phyloP scores from a whole-genome alignment of 208 protist genomes.

The Entamoeba invadens region DNA sequence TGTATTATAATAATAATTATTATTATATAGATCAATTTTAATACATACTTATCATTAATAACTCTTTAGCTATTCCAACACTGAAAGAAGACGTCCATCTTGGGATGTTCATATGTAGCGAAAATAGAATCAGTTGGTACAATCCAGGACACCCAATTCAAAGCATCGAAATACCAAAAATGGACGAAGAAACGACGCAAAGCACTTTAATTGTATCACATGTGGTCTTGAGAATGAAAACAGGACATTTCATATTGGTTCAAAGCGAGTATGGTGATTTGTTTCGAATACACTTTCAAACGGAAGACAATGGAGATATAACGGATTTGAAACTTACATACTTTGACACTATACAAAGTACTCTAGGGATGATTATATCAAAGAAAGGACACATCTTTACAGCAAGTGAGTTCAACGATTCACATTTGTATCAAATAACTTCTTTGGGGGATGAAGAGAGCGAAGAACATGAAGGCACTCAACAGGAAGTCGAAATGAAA shows the following conservation, averaged over 20 bases:
- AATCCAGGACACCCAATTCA: not conserved
- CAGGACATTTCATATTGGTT: not conserved
- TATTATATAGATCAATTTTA: too few species aligned
- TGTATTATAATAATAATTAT: too few species aligned
- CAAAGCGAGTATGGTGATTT: not conserved
- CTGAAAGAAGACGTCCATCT: not conserved
- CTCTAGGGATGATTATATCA: not conserved
- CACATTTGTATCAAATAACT: not conserved
- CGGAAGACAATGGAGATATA: not conserved
- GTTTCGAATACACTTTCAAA: not conserved
- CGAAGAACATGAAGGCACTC: too few species aligned
- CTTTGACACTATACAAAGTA: not conserved
- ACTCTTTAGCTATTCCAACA: not conserved
- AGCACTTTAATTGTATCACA: not conserved
- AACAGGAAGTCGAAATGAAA: not conserved
- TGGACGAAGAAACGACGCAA: not conserved
- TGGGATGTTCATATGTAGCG: not conserved
- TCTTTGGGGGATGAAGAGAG: too few species aligned
- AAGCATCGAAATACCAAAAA: not conserved
- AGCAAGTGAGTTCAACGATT: not conserved
- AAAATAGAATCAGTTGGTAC: not conserved
- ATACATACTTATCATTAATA: too few species aligned
- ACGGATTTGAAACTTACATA: not conserved
- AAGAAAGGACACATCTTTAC: not conserved
- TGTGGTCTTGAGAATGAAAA: not conserved